Evolutionary conservation across 805 yeast species (phyloP), one percentile per base, ranked within the genome.

Genomic region (Candida caryicola): DNA sequence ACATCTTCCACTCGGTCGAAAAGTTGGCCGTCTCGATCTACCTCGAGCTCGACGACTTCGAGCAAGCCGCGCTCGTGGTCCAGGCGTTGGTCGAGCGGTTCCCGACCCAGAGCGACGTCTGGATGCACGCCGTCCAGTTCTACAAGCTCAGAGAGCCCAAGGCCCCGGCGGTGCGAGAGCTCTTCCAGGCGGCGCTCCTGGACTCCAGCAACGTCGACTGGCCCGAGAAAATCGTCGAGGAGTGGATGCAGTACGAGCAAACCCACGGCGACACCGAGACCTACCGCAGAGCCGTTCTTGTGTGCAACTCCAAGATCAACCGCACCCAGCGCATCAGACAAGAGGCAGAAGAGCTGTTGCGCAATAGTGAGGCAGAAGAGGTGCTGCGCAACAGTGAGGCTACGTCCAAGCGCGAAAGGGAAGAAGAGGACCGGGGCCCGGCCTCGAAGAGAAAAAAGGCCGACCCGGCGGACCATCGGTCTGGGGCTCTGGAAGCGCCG

Each of bases 211-310:
- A 36, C 0, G 37, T 78, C 27, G 84, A 77, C 45, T 61, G 71
- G 70, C 80, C 82, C 1, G 79, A 76, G 34, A 56, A 71, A 35
- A 41, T 77, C 4, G 45, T 67, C 9, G 73, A 73, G 33, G 80
- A 71, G 41, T 70, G 73, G 58, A 32, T 62, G 9, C 49, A 60
- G 3, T 71, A 52, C 45, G 69, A 64, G 33, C 57, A 60, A 19
- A 41, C 68, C 0, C 25, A 57, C 50, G 74, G 77, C 1, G 46
- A 55, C 12, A 36, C 43, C 0, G 40, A 40, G 1, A 32, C 55
- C 1, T 57, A 54, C 35, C 55, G 48, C 18, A 6, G 29, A 2
- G 52, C 70, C 1, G 44, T 47, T 9, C 23, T 33, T 12, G 16
- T 29, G 15, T 29, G 36, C 9, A 37, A 34, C 17, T 17, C 26